These are phyloP conservation scores for Leccinum pseudoinsigne DNA, from an alignment of 1,284 basidiomycete genomes.

Conservation along the genomic window DNA sequence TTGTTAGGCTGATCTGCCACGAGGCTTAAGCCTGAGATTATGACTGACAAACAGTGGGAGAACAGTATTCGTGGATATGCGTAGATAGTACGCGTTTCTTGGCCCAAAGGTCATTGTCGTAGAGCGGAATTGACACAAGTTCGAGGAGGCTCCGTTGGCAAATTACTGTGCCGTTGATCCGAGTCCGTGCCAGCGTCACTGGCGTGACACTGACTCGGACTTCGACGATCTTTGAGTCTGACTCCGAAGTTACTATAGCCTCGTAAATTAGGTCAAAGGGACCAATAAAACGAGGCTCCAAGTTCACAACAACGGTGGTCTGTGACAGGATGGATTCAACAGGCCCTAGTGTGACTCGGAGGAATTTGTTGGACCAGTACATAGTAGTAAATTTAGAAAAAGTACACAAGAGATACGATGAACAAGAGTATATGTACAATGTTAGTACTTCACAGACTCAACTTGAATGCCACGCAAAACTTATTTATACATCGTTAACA, in stretches of 20 bases:
- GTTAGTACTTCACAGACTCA: neutral
- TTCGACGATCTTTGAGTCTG: too few species aligned
- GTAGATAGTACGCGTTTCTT: conserved; percentile 70
- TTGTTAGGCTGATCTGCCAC: conserved; percentile 4
- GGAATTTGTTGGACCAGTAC: neutral
- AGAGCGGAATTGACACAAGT: neutral
- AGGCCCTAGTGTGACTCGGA: neutral
- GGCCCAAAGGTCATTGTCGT: conserved; percentile 48
- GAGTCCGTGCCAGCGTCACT: too few species aligned
- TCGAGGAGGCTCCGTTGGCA: neutral
- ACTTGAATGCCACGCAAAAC: neutral
- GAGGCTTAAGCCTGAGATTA: neutral
- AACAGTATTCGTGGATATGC: conserved; percentile 61
- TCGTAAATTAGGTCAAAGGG: neutral
- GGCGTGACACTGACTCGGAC: too few species aligned
- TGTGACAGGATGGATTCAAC: neutral
- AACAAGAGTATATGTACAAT: neutral
- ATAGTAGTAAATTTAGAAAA: too few species aligned
- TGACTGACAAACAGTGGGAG: conserved; percentile 65
- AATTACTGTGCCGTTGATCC: neutral
- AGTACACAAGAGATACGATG: too few species aligned
- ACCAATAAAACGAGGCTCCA: neutral
- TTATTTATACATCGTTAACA: conserved; percentile 32
- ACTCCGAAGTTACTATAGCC: too few species aligned
- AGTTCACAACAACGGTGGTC: neutral